phyloP scores from a whole-genome alignment of 805 yeast species.

The Saccharomycopsis oosterbeekiorum region DNA sequence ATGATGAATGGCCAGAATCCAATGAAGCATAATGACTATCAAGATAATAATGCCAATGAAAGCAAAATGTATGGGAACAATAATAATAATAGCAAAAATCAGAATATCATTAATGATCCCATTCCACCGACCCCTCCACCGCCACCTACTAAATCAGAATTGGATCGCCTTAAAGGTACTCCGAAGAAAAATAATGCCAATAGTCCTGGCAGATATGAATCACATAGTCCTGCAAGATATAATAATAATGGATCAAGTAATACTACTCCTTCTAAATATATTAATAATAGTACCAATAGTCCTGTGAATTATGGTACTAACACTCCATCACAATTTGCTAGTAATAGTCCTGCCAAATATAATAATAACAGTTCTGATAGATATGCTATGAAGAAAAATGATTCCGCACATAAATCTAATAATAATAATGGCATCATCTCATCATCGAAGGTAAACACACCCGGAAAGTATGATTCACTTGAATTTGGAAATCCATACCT shows the following conservation, averaged over 20 bases:
- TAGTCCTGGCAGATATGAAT: not conserved
- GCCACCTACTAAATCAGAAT: conserved; percentile 3
- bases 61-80: not conserved
- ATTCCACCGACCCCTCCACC: conserved; percentile 6
- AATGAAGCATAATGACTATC: not conserved
- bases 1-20: not conserved
- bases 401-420: not conserved
- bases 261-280: not conserved
- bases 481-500: not conserved
- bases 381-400: no score
- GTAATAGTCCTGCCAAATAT: not conserved
- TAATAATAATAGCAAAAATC: not conserved
- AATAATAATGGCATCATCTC: not conserved
- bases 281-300: not conserved
- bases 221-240: not conserved
- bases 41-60: not conserved
- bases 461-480: not conserved
- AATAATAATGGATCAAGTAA: not conserved
- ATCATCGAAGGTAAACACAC: not conserved
- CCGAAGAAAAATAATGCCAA: conserved; percentile 4
- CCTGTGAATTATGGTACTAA: not conserved
- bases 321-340: not conserved
- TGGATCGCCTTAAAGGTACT: conserved; percentile 6
- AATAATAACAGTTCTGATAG: not conserved
- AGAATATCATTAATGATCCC: not conserved